Evolutionary conservation across 108 stramenopile species (phyloP).

Genomic region (Skeletonema potamos): DNA sequence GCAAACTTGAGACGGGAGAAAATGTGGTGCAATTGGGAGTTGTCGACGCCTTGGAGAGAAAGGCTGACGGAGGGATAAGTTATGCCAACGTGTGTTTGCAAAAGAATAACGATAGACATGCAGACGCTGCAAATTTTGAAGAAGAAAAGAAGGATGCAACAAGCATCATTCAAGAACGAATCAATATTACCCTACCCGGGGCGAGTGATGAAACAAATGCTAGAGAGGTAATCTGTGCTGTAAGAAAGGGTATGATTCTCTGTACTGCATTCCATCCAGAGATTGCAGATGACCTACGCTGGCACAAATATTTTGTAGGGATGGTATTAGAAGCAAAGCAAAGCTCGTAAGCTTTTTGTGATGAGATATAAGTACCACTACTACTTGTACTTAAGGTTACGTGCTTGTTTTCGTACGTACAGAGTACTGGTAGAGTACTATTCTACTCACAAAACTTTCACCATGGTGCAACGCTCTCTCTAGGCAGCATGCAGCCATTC

Average conservation of each 20-base stretch:
- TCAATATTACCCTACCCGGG: constrained; percentile 67
- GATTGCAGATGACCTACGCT: constrained; percentile 87
- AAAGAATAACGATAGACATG: neutral
- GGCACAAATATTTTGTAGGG: constrained; percentile 93
- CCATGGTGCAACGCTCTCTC: no score
- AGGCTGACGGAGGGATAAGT: constrained; percentile 47
- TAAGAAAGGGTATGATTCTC: constrained; percentile 77
- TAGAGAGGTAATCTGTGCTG: constrained; percentile 94
- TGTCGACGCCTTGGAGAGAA: constrained; percentile 71
- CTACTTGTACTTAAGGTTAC: no score
- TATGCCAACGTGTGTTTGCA: constrained; percentile 52
- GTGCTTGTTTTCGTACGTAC: no score
- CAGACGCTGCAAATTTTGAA: neutral
- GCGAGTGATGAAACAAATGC: constrained; percentile 82
- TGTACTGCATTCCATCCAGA: constrained; percentile 98
- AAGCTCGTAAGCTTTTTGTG: neutral
- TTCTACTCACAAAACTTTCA: no score
- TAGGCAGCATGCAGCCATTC: no score
- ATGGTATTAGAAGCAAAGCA: constrained; percentile 59
- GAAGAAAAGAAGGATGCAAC: constrained; percentile 34
- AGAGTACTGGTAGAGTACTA: no score
- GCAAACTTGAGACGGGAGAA: constrained; percentile 74
- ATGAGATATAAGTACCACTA: no score
- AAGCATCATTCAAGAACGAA: constrained; percentile 15
- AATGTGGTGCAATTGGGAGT: constrained; percentile 76